Percentiles rank a stretch among this genome's conserved stretches.
Evolutionary conservation across 176 grass and related monocot species (phyloP).

Genomic region (Cymbopogon citratus): DNA sequence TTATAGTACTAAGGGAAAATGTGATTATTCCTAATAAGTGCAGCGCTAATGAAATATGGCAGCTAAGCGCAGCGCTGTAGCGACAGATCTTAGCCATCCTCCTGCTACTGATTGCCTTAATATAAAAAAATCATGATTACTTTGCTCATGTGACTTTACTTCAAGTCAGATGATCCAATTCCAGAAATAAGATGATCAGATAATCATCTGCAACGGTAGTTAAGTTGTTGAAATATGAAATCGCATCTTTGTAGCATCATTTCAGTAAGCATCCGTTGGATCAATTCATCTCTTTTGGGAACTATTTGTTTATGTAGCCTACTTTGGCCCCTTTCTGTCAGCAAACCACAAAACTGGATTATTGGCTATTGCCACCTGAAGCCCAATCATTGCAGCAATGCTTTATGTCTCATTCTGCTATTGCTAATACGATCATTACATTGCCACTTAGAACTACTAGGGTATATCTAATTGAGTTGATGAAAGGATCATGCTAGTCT

Average conservation of each 20-base stretch:
- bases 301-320: too few relatives aligned
- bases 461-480: background rate
- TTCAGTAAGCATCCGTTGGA: too few relatives aligned
- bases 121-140: background rate
- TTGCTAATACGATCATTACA: slow-evolving; percentile 29
- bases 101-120: too few relatives aligned
- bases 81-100: background rate
- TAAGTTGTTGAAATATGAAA: too few relatives aligned
- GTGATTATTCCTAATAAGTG: too few relatives aligned
- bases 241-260: too few relatives aligned
- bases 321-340: too few relatives aligned
- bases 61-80: background rate
- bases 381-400: background rate
- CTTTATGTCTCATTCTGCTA: slow-evolving; percentile 9
- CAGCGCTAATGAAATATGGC: too few relatives aligned
- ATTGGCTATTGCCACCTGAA: slow-evolving; percentile 20
- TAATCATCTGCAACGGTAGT: background rate
- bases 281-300: too few relatives aligned
- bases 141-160: background rate
- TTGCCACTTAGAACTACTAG: background rate
- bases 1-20: too few relatives aligned
- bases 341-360: too few relatives aligned
- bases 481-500: background rate
- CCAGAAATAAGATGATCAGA: background rate
- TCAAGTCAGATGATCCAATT: background rate